Base-by-base conservation (phyloP, 1,284 basidiomycete species). In the Moniliophthora roreri region DNA sequence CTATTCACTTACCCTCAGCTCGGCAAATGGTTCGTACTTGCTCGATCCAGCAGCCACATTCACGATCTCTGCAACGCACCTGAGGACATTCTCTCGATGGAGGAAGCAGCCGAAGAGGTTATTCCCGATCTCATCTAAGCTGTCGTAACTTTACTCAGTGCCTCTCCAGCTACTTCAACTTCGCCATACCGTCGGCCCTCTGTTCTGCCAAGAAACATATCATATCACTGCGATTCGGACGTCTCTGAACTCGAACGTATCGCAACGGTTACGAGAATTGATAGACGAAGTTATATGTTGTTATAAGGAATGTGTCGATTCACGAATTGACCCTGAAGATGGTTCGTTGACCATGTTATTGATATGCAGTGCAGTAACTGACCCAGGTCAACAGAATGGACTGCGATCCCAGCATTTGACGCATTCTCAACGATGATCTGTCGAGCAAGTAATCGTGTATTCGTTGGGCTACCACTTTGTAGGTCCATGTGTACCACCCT, bases 381-480 rank as follows among this genome's bases (percentile, higher is more conserved):
- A n/a, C n/a, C n/a, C n/a, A n/a, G n/a, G n/a, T n/a, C n/a, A n/a
- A n/a, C n/a, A 63, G 60, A 57, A 35, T 65, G 63, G 64, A 51
- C 44, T 46, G 61, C 54, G 53, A 59, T 58, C 26, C 53, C 16
- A 34, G 58, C 53, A 20, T 53, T 39, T 45, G 55, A 63, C 56
- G 56, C 52, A 36, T 60, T 61, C 37, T 48, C 54, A 2, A 47
- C 47, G 5, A 61, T 67, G 38, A 67, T 72, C 51, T 70, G 69
- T n/a, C n/a, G n/a, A n/a, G n/a, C n/a, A n/a, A n/a, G n/a, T n/a
- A n/a, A n/a, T n/a, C n/a, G n/a, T n/a, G 54, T 73, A 34, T 78
- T 79, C 51, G 73, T 79, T n/a, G 76, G 78, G 6, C 48, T 68
- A 10, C 69, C 71, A 7, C 42, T 73, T 28, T 77, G 77, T 78